Percentiles rank a stretch among this genome's conserved stretches.
phyloP scores from a whole-genome alignment of 1,139 yeast genomes.

The Blastobotrys serpentis region DNA sequence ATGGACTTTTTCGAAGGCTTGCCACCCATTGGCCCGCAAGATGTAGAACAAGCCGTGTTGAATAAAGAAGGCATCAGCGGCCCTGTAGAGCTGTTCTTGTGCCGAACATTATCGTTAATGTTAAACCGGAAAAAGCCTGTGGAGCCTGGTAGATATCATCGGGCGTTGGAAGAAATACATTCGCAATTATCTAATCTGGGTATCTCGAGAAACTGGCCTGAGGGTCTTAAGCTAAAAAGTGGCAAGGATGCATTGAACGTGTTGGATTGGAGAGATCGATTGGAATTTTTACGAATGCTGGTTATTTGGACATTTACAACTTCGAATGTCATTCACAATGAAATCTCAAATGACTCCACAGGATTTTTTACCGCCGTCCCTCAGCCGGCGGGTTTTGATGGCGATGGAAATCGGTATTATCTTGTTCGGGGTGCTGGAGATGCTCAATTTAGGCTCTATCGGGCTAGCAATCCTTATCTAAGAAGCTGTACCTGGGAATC shows the following conservation, averaged over 20 bases:
- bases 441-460: constrained; percentile 37
- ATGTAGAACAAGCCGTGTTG: constrained; percentile 40
- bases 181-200: constrained; percentile 30
- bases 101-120: constrained; percentile 38
- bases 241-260: constrained; percentile 30
- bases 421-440: constrained; percentile 31
- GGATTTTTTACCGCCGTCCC: constrained; percentile 14
- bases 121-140: constrained; percentile 43
- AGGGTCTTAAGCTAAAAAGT: constrained; percentile 31
- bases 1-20: constrained; percentile 36
- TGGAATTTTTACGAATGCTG: constrained; percentile 33
- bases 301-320: constrained; percentile 35
- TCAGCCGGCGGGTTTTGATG: constrained; percentile 32
- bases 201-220: constrained; percentile 31
- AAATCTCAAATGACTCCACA: constrained; percentile 16
- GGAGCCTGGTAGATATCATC: constrained; percentile 39
- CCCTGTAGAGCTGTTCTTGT: constrained; percentile 37
- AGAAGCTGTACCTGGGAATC: constrained; percentile 37
- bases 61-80: constrained; percentile 28
- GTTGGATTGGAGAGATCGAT: constrained; percentile 35
- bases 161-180: constrained; percentile 40
- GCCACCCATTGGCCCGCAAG: constrained; percentile 42
- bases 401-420: constrained; percentile 30
- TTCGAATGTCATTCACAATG: constrained; percentile 32
- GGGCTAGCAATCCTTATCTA: constrained; percentile 36